Conservation (phyloP, 805 yeast genomes). For the Wickerhamiella hasegawae region DNA sequence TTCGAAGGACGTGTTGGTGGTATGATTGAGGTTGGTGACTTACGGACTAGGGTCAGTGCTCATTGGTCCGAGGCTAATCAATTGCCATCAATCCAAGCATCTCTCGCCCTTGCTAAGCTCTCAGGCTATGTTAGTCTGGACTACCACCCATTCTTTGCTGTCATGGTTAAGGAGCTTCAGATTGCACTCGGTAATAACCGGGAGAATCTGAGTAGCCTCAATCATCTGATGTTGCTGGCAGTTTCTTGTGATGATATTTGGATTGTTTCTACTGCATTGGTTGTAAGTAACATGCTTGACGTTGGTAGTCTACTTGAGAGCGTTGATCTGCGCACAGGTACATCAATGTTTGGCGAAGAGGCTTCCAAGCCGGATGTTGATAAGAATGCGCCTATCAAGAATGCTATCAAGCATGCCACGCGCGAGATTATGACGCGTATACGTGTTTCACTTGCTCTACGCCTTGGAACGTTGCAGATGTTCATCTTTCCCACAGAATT, state of each 20-base stretch:
- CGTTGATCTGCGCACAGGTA: background rate
- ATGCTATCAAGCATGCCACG: background rate
- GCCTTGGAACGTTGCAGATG: slow-evolving; percentile 34
- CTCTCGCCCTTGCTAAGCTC: slow-evolving; percentile 38
- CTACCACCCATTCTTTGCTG: slow-evolving; percentile 67
- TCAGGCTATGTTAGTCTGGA: slow-evolving; percentile 60
- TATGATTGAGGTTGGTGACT: slow-evolving; percentile 30
- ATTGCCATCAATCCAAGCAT: slow-evolving; percentile 52
- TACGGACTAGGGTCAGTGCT: slow-evolving; percentile 46
- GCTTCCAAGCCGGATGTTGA: background rate
- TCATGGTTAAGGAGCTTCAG: slow-evolving; percentile 31
- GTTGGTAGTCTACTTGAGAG: slow-evolving; percentile 32
- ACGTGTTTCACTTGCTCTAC: slow-evolving; percentile 52
- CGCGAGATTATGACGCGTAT: slow-evolving; percentile 18
- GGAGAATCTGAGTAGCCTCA: slow-evolving; percentile 23
- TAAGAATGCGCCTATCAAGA: background rate
- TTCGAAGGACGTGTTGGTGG: slow-evolving; percentile 80
- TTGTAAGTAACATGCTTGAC: slow-evolving; percentile 71
- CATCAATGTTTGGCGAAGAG: too few species aligned
- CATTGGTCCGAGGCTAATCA: slow-evolving; percentile 45
- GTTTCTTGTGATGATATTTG: slow-evolving; percentile 22
- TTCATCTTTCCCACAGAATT: slow-evolving; percentile 76
- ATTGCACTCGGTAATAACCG: slow-evolving; percentile 56
- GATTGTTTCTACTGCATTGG: slow-evolving; percentile 62
- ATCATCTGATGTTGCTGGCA: slow-evolving; percentile 3